Evolutionary conservation across 192 early-diverging fungal species (phyloP), one percentile per base, ranked within the genome.

Genomic region (Rhizoclosmatium sp.): DNA sequence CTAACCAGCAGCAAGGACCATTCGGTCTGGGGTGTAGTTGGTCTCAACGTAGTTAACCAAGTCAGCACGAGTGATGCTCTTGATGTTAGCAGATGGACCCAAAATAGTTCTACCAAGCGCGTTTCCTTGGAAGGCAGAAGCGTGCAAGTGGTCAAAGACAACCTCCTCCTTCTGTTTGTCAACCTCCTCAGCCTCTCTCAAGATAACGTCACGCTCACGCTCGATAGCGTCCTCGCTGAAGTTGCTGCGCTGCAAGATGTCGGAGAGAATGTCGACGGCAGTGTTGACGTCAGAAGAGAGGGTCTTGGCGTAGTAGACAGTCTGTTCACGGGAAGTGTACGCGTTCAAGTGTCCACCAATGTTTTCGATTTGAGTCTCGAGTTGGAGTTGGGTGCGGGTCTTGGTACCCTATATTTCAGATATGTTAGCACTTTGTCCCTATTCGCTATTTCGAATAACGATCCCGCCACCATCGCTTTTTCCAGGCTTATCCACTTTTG

Each of bases 291-390:
- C 96, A 69, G 91, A 84, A 79, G 93, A 91, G 72, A 99, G 91
- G 46, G 96, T 88, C 85, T 98, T 98, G 74, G 97, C 97, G 82
- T 97, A 98, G 91, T 98, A 99, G 62, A 97, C 97, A 45, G 96
- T 98, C 87, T 99, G 97, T 84, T 99, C 97, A 75, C 97, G 92
- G 40, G 97, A 98, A 46, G 97, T 99, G 86, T 99, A 99, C 62
- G 97, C 97, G 86, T 98, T 98, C 81, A 99, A 86, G 84, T 98
- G 96, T 56, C 94, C 96, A 62, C 97, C 97, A 90, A 99, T 96
- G 91, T 98, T 98, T 85, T 99, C 97, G 74, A 99, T 97, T 83
- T 92, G 92, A 54, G 95, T 89, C 87, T 99, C 97, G 47, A 99
- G 87, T 82, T 97, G 93, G 75, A 92, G 86, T 86, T 98, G 97